Evolutionary conservation across 225 moss, liverwort and hornwort genomes (phyloP), one percentile per base, ranked within the genome.

Genomic region (Pseudisothecium myosuroides): DNA sequence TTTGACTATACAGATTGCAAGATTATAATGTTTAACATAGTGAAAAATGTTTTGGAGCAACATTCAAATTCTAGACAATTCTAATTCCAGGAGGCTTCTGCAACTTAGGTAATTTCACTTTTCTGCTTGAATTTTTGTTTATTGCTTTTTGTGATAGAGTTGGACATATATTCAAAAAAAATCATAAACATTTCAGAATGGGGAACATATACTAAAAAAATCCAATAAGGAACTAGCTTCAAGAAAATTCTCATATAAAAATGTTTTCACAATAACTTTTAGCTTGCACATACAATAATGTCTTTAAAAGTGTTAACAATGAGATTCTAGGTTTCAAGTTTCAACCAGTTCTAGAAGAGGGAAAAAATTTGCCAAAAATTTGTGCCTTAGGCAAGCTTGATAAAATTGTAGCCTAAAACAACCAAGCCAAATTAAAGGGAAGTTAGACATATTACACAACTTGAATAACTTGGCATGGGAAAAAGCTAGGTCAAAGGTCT

Each of bases 401-500:
- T 41, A 5, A 71, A 71, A 15, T 41, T 26, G 26, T 26, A 1
- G 26, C 41, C 41, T 71, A 15, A 41, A 71, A 26, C 5, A 26
- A 3, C 5, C 2, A 39, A 69, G 8, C 4, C 15, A 1, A 41
- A 41, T 9, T 68, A 14, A 69, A 69, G 1, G 24, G 14, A 1
- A 39, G 1, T 8, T 69, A 5, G 17, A n/a, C n/a, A 68, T 13
- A n/a, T 68, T n/a, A n/a, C n/a, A n/a, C n/a, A n/a, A n/a, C n/a
- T n/a, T n/a, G 7, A 0, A n/a, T 7, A 22, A n/a, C 4, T 68
- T 68, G 22, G 22, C 7, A n/a, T n/a, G n/a, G 12, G 2, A 39
- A 0, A 8, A 39, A 1, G 69, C 4, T 0, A 0, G 0, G 4
- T 39, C 14, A 39, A 39, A 69, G 3, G 8, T 69, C 14, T 41